Conservation (phyloP, 768 basidiomycete species). For the Amanita muscaria region DNA sequence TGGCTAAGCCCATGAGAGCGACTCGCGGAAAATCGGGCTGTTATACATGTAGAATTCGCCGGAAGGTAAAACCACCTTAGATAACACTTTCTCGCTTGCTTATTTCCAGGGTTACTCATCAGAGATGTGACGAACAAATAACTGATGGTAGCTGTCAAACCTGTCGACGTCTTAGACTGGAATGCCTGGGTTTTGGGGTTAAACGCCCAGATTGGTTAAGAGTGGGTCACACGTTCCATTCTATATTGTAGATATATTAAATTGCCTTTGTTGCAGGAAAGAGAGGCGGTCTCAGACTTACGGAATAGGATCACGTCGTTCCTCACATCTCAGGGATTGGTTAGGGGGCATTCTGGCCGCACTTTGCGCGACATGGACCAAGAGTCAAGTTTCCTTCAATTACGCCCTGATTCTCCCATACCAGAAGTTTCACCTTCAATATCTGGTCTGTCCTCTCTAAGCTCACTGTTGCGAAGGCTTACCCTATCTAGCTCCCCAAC, state of each 20-base stretch:
- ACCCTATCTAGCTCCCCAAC: not conserved
- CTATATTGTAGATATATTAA: not conserved
- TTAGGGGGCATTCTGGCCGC: conserved; percentile 76
- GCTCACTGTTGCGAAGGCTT: not conserved
- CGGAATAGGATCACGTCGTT: conserved; percentile 75
- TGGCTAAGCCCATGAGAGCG: conserved; percentile 72
- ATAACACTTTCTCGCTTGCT: conserved; percentile 13
- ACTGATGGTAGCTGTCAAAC: conserved; percentile 61
- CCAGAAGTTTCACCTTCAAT: conserved; percentile 10
- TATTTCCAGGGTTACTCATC: conserved; percentile 14
- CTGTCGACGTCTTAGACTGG: conserved; percentile 67
- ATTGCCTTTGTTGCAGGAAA: conserved; percentile 16
- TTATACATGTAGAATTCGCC: conserved; percentile 80
- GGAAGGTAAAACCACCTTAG: conserved; percentile 50
- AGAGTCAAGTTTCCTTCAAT: conserved; percentile 36
- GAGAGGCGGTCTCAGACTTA: conserved; percentile 53
- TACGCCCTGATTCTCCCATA: conserved; percentile 14
- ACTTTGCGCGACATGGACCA: conserved; percentile 50
- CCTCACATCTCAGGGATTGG: conserved; percentile 78
- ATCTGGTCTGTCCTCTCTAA: conserved; percentile 1
- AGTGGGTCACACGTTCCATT: conserved; percentile 48
- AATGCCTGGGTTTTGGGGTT: conserved; percentile 79
- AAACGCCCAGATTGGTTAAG: conserved; percentile 83
- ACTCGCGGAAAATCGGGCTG: conserved; percentile 83
- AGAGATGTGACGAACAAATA: conserved; percentile 82